Base-by-base conservation (phyloP, 1,284 basidiomycete genomes). In the Cutaneotrichosporon cavernicola region DNA sequence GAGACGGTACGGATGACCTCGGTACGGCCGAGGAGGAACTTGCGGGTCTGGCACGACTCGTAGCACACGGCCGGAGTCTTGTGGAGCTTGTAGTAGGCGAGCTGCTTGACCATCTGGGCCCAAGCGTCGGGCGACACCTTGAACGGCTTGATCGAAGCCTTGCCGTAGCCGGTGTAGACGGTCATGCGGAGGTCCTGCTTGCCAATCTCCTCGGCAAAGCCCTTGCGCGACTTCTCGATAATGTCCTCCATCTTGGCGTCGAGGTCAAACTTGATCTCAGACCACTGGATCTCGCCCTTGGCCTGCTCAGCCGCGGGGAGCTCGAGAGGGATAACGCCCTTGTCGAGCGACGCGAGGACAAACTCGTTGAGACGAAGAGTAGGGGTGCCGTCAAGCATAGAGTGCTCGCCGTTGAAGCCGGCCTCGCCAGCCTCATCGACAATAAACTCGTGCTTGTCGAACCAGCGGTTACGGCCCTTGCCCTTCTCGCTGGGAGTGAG, bases 281-380 rank as follows among this genome's bases (percentile, higher is more conserved):
- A 82, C 4, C 91, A 89, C 11, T 79, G 72, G 75, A 46, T 81
- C 73, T 32, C 82, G 82, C 1, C 84, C 83, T 57, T 81, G 73
- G 46, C 79, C 69, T 69, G 69, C 66, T 78, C 75, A 52, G 56
- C 62, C 11, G 81, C 79, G 21, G 84, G 84, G 1, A 78, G 71
- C 64, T 83, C 83, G 36, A 85, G 80, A 68, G 94, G 88, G 68
- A 91, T 85, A 80, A 91, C 94, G 72, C 87, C 86, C n/a, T 86
- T 83, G 7, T 87, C 88, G 53, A 98, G 83, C 0, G 89, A 86
- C 16, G 87, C 91, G 51, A 98, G 82, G 61, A 93, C 83, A 80
- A 95, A 99, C 79, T 99, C 96, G 83, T 97, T 98, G 84, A 98
- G 82, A 62, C 96, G 89, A 38, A 97, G 83, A 0, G 96, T 98